Base-by-base conservation (phyloP, 306 rosid genomes). In the Quercus wislizeni region DNA sequence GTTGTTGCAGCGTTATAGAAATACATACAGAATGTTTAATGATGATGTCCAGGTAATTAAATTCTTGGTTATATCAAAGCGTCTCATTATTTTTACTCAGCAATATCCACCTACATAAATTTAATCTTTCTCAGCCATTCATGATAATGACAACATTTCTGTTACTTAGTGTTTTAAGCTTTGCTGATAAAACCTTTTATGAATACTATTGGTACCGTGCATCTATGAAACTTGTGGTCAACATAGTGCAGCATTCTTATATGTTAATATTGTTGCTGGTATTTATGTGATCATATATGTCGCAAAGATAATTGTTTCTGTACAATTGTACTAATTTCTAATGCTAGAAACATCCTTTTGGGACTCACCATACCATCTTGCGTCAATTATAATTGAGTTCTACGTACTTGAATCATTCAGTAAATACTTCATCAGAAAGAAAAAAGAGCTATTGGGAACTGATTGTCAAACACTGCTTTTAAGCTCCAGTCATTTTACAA, bases 41-140 rank as follows among this genome's bases (percentile, higher is more conserved):
- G 99, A 96, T 81, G 99, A 96, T 74, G 98, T 96, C 63, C 99
- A 96, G 99, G 99, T 96, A 86, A 55, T 62, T 77, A 54, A 43
- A 43, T 79, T 69, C 75, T 78, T 58, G 58, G 14, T 67, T 57
- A 38, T 51, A 25, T 43, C 18, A 33, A 41, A 35, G 46, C 52
- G 19, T 49, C 18, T 75, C 74, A 38, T 13, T 71, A 43, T 27
- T 79, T 81, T 68, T 51, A 27, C 63, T 46, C 55, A 30, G 38
- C 17, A 46, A 17, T 52, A 54, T 73, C 7, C 38, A 33, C 38
- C 38, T 33, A 1, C 38, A 35, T 35, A 35, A 35, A 38, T 38
- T 38, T 38, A 38, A 38, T 38, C 46, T 38, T 38, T 38, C 46
- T 38, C 3, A 38, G 46, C 11, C 46, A 38, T 38, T 38, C 46